Conservation (phyloP, 2,329 filamentous ascomycete species). For the Alternaria dauci region DNA sequence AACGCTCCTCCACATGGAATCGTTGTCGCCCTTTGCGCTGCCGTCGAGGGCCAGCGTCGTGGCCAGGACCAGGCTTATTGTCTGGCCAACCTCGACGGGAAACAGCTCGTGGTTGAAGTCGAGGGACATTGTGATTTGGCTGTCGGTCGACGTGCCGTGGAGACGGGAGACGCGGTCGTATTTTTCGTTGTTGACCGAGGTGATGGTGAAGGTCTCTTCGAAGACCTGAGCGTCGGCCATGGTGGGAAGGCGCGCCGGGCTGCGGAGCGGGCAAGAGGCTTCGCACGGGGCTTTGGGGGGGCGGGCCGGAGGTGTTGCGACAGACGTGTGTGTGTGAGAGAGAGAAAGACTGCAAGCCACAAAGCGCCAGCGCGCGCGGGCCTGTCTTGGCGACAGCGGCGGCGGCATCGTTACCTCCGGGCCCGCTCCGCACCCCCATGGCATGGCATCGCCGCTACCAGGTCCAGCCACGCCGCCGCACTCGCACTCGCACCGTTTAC, state of each 20-base stretch:
- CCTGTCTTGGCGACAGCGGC: conserved; percentile 16
- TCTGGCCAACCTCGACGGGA: conserved; percentile 76
- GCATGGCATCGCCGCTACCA: conserved; percentile 4
- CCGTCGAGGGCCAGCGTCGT: conserved; percentile 89
- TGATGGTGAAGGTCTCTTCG: conserved; percentile 89
- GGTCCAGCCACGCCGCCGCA: neutral
- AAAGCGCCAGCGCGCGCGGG: conserved; percentile 15
- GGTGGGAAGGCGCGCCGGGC: conserved; percentile 37
- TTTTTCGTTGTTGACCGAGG: conserved; percentile 79
- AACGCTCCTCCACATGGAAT: conserved; percentile 70
- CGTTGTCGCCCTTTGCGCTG: conserved; percentile 61
- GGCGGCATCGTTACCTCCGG: conserved; percentile 23
- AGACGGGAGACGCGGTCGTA: conserved; percentile 96
- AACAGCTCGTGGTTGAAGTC: conserved; percentile 96
- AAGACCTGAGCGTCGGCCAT: conserved; percentile 91
- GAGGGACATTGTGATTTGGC: conserved; percentile 79
- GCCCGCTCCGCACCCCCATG: conserved; percentile 11
- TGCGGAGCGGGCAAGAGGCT: neutral
- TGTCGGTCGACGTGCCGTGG: conserved; percentile 77
- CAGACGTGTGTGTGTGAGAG: too few species aligned
- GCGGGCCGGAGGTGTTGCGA: conserved; percentile 5
- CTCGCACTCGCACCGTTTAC: too few species aligned
- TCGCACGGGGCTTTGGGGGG: neutral
- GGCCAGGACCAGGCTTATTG: conserved; percentile 80
- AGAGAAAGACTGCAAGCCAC: conserved; percentile 26